A percentile compares a stretch with the other conserved stretches of the same genome.
Conservation (phyloP, 768 basidiomycete species). For the Lactarius deliciosus region DNA sequence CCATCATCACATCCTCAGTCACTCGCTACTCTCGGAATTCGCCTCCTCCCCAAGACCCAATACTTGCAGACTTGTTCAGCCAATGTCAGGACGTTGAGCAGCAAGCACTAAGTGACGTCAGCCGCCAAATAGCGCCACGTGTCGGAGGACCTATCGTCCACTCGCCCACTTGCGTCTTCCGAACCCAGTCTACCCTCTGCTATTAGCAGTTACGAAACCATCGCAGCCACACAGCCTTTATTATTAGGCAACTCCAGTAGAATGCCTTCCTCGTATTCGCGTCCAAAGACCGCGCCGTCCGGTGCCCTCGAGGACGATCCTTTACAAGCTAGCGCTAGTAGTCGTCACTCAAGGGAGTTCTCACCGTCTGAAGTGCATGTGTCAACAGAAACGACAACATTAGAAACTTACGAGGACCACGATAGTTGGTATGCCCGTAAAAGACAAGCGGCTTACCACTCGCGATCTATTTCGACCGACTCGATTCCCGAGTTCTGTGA, state of each 20-base stretch:
- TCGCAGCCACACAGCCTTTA: neutral
- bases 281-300: slow-evolving; percentile 27
- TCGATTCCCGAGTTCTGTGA: slow-evolving; percentile 42
- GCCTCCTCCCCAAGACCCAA: slow-evolving; percentile 36
- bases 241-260: slow-evolving; percentile 16
- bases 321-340: slow-evolving; percentile 29
- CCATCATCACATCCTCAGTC: slow-evolving; percentile 73
- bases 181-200: slow-evolving; percentile 8
- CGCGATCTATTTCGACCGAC: slow-evolving; percentile 57
- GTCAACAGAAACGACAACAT: neutral
- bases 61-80: slow-evolving; percentile 55
- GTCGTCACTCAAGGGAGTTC: slow-evolving; percentile 23
- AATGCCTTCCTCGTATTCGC: slow-evolving; percentile 19
- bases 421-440: slow-evolving; percentile 15
- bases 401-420: neutral
- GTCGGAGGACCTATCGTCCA: neutral
- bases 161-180: neutral
- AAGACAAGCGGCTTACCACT: slow-evolving; percentile 36
- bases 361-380: slow-evolving; percentile 2
- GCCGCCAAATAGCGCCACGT: slow-evolving; percentile 37
- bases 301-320: slow-evolving; percentile 24
- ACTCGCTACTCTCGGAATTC: slow-evolving; percentile 50
- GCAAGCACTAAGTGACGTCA: slow-evolving; percentile 63
- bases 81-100: slow-evolving; percentile 72
- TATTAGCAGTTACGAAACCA: neutral